Percentiles rank a stretch among this genome's conserved stretches.
These are phyloP conservation scores for Cryptococcus sp. DNA, from an alignment of 1,284 basidiomycete genomes.

Conservation along the genomic window DNA sequence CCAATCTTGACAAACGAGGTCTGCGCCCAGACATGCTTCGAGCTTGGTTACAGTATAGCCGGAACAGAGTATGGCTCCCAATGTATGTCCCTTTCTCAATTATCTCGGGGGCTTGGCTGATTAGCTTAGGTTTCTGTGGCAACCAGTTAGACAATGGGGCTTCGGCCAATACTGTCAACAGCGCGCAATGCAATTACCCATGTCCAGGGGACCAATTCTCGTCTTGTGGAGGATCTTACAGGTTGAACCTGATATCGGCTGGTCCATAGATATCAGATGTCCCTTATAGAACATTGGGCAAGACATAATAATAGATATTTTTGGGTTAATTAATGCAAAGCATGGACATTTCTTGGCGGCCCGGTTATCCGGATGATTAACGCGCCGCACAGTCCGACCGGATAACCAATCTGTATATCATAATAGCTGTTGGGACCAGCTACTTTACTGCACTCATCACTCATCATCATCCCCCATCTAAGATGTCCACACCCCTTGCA, in stretches of 20 bases:
- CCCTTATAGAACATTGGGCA: no score
- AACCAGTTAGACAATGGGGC: slow-evolving; percentile 10
- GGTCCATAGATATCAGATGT: background rate
- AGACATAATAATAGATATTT: background rate
- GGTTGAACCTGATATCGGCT: background rate
- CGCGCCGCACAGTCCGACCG: no score
- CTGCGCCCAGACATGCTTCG: slow-evolving; percentile 9
- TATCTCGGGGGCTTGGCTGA: background rate
- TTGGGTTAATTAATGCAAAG: no score
- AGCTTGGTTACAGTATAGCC: slow-evolving; percentile 18
- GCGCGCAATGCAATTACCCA: slow-evolving; percentile 15
- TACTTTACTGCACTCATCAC: no score
- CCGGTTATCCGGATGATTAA: background rate
- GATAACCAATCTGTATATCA: no score
- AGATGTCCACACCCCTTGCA: background rate
- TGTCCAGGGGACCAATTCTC: slow-evolving; percentile 13
- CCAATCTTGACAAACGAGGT: slow-evolving; percentile 20
- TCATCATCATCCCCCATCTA: background rate
- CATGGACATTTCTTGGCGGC: background rate
- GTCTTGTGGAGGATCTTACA: slow-evolving; percentile 13
- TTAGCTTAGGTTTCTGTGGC: slow-evolving; percentile 11
- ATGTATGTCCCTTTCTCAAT: slow-evolving; percentile 4
- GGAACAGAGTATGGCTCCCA: slow-evolving; percentile 20
- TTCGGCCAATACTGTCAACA: slow-evolving; percentile 7
- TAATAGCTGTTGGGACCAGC: no score